Percentiles rank a stretch among this genome's conserved stretches.
phyloP scores from a whole-genome alignment of 2,329 filamentous ascomycete genomes.

The Fusarium armeniacum region DNA sequence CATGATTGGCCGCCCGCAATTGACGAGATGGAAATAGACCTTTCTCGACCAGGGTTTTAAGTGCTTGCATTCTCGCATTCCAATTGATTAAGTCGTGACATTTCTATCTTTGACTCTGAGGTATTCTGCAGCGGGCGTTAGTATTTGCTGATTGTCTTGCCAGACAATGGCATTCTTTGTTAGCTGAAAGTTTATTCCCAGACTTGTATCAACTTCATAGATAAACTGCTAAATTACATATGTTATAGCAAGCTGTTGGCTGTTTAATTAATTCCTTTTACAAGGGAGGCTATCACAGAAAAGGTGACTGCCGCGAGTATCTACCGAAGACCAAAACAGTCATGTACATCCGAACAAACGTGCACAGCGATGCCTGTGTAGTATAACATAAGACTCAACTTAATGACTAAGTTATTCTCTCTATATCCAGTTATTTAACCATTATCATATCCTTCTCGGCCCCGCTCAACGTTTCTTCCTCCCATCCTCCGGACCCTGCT shows the following conservation, averaged over 20 bases:
- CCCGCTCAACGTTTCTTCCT: constrained; percentile 20
- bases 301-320: constrained; percentile 22
- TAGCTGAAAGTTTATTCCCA: background rate
- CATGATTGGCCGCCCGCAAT: constrained; percentile 41
- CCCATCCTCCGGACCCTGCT: constrained; percentile 30
- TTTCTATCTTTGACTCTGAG: constrained; percentile 1
- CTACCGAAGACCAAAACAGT: constrained; percentile 24
- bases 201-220: background rate
- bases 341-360: constrained; percentile 15
- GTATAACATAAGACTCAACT: background rate
- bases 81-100: constrained; percentile 5
- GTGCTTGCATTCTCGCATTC: constrained; percentile 45
- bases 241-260: background rate
- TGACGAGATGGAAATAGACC: constrained; percentile 37
- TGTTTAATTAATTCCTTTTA: constrained; percentile 2
- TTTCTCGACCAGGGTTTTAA: constrained; percentile 47
- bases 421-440: background rate
- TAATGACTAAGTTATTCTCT: background rate
- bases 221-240: background rate
- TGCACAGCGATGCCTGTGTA: constrained; percentile 5
- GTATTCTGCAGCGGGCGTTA: constrained; percentile 5
- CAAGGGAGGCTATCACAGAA: constrained; percentile 18
- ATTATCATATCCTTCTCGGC: constrained; percentile 13
- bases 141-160: background rate
- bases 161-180: background rate